Evolutionary conservation across 768 basidiomycete species (phyloP).

Genomic region (Xerocomellus intermedius): DNA sequence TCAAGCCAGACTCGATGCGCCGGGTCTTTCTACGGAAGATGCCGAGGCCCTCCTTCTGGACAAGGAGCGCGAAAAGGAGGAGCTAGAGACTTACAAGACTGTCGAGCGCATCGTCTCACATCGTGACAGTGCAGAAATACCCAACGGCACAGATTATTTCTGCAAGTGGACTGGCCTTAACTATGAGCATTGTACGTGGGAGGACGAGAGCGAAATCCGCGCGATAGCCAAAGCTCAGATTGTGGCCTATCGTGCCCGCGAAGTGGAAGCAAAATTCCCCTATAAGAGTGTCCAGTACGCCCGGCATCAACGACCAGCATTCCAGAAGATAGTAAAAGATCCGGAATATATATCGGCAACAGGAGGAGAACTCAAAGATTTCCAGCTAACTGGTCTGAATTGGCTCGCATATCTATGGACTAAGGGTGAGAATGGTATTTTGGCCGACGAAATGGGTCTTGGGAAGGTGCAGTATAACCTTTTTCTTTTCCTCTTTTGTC

Average conservation of each 20-base stretch:
- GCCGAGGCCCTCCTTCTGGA: slow-evolving; percentile 85
- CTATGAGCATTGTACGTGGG: slow-evolving; percentile 97
- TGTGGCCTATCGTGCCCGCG: slow-evolving; percentile 73
- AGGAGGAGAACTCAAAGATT: slow-evolving; percentile 91
- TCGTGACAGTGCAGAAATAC: slow-evolving; percentile 53
- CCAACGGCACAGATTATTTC: slow-evolving; percentile 75
- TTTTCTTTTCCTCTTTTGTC: slow-evolving; percentile 1
- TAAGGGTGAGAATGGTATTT: slow-evolving; percentile 91
- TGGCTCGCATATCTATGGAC: slow-evolving; percentile 99
- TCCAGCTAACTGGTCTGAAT: slow-evolving; percentile 96
- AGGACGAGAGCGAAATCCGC: slow-evolving; percentile 75
- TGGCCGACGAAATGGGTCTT: slow-evolving; percentile 99
- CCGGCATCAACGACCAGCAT: slow-evolving; percentile 67
- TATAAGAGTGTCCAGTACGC: slow-evolving; percentile 75
- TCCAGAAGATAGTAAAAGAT: slow-evolving; percentile 81
- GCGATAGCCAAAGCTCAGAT: slow-evolving; percentile 76
- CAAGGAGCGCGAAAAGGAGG: slow-evolving; percentile 88
- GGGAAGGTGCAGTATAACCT: slow-evolving; percentile 65
- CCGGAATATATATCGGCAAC: slow-evolving; percentile 79
- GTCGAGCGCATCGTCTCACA: slow-evolving; percentile 89
- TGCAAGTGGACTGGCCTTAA: slow-evolving; percentile 96
- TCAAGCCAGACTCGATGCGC: slow-evolving; percentile 60
- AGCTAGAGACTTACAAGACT: slow-evolving; percentile 84
- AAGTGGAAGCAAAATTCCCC: slow-evolving; percentile 78
- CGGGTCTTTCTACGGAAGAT: slow-evolving; percentile 80